Evolutionary conservation across 2,329 filamentous ascomycete species (phyloP), one percentile per base, ranked within the genome.

Genomic region (Zalaria obscura): DNA sequence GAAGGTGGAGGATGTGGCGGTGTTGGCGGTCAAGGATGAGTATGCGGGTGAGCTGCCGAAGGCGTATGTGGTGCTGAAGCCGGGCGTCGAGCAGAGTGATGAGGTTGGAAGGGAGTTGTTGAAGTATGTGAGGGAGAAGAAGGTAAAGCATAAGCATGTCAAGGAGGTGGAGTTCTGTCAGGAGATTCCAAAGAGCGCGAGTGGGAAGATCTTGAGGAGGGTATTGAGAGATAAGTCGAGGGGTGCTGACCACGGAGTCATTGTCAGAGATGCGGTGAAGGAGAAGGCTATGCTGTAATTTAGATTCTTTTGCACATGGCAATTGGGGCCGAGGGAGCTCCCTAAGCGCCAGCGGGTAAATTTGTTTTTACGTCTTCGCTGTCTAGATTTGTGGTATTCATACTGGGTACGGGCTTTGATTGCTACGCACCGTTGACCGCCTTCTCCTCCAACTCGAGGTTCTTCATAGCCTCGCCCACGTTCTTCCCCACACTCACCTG

Each of bases 121-220:
- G 36, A 67, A 71, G 48, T 76, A 77, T 55, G 76, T 85, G 3
- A 68, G 73, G 54, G 68, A 75, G 38, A 77, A 76, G 59, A 80
- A 84, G 57, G 76, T 80, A 1, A 66, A 72, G 11, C 75, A 83
- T 56, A 83, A 83, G 63, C 77, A 74, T 67, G 65, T 83, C 45
- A 74, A 72, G 52, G 78, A 43, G 71, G 61, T 82, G 3, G 73
- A 76, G 55, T 82, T 82, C 47, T 65, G 80, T 9, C 74, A 79
- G 36, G 67, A 66, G 39, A 75, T 87, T 25, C 82, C 82, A 8
- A 86, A 86, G 69, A 82, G 76, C 53, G 72, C 79, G 0, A 80
- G 75, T 51, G 81, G 82, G 6, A 86, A 86, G 72, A 83, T 86
- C 42, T 58, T 86, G 54, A 67, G 80, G 38, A 66, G 80, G 25